Evolutionary conservation across 208 protist species (phyloP).

Genomic region (Phytomonas sp.): DNA sequence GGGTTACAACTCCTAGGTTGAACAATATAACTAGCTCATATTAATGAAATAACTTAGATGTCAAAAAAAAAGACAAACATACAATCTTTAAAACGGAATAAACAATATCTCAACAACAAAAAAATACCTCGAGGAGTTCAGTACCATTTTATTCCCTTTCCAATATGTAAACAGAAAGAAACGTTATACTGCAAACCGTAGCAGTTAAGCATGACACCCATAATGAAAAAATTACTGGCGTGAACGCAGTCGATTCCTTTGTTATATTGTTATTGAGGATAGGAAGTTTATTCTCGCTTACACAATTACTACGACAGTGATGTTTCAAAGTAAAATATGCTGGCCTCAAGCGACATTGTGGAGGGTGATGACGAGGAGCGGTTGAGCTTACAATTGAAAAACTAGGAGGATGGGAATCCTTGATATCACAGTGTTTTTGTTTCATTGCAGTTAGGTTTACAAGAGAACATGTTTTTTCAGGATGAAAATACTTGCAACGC

Average conservation of each 20-base stretch:
- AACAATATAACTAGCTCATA: background rate
- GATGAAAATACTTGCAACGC: conserved; percentile 49
- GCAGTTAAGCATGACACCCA: background rate
- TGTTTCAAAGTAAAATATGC: conserved; percentile 30
- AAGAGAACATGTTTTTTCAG: conserved; percentile 26
- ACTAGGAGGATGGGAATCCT: conserved; percentile 11
- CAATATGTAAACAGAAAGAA: background rate
- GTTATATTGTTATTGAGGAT: background rate
- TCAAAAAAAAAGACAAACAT: background rate
- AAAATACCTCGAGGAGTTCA: background rate
- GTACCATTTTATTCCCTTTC: background rate
- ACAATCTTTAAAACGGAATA: background rate
- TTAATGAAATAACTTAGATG: background rate
- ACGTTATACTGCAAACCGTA: background rate
- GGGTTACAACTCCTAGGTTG: background rate
- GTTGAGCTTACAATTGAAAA: conserved; percentile 21
- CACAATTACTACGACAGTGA: background rate
- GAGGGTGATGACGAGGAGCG: conserved; percentile 11
- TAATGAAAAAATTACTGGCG: background rate
- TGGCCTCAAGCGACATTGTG: conserved; percentile 35
- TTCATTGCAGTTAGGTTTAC: conserved; percentile 24
- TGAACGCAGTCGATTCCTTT: background rate
- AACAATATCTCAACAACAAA: background rate
- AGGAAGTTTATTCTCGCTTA: background rate
- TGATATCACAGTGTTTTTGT: conserved; percentile 10